phyloP scores from a whole-genome alignment of 768 basidiomycete species.

The Xanthoconium stramineum region DNA sequence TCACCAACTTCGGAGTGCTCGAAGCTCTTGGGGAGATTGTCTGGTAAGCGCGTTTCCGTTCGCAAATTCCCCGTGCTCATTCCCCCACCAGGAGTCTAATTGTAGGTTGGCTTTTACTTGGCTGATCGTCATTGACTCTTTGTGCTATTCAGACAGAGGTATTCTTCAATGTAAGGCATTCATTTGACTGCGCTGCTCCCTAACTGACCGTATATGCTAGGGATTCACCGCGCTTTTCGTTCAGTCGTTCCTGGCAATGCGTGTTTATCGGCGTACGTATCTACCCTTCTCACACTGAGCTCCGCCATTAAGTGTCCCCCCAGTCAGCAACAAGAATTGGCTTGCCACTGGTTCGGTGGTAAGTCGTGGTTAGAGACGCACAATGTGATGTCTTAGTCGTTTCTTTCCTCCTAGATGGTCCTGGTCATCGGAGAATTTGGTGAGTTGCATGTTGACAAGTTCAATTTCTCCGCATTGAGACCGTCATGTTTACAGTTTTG shows the following conservation, averaged over 20 bases:
- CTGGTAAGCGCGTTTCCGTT: conserved; percentile 35
- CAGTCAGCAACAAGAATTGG: conserved; percentile 51
- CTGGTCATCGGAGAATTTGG: conserved; percentile 45
- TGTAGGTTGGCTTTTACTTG: conserved; percentile 8
- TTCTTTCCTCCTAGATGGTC: conserved; percentile 11
- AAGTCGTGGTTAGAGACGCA: not conserved
- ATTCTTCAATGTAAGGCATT: conserved; percentile 44
- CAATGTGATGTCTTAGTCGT: not conserved
- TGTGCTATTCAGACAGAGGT: conserved; percentile 42
- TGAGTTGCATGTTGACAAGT: conserved; percentile 7
- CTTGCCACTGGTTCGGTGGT: conserved; percentile 39
- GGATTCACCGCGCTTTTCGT: conserved; percentile 53
- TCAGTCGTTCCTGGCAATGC: conserved; percentile 54
- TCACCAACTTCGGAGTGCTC: conserved; percentile 37
- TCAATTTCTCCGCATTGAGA: conserved; percentile 6
- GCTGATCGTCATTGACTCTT: not conserved
- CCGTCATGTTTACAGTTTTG: conserved; percentile 21
- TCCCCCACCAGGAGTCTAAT: conserved; percentile 22
- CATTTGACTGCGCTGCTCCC: not conserved
- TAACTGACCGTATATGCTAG: conserved; percentile 10
- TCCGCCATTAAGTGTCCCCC: conserved; percentile 9
- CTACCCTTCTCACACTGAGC: not conserved
- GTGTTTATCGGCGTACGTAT: conserved; percentile 48
- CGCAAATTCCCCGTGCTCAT: not conserved
- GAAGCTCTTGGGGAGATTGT: conserved; percentile 35